A percentile compares a stretch with the other conserved stretches of the same genome.
Evolutionary conservation across 2,329 filamentous ascomycete species (phyloP).

Genomic region (Cladosporium sp.): DNA sequence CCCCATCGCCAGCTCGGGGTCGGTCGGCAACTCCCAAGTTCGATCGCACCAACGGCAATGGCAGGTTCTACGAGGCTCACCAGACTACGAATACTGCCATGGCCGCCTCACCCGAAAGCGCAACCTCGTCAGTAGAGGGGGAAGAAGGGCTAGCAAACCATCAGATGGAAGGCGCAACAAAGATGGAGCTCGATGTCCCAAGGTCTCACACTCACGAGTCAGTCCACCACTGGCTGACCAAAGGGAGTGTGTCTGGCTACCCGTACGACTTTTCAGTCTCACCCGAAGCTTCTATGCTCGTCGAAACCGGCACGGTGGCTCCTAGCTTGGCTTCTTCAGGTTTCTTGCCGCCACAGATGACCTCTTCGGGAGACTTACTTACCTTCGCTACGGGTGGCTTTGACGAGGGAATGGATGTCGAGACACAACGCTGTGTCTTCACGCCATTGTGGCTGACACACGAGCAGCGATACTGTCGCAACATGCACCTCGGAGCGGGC

Average conservation of each 20-base stretch:
- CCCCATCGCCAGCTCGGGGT: background rate
- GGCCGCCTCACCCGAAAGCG: background rate
- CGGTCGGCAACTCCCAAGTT: background rate
- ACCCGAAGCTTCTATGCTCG: conserved; percentile 1
- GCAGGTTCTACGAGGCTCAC: background rate
- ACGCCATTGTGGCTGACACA: conserved; percentile 2
- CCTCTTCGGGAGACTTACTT: background rate
- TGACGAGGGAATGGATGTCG: background rate
- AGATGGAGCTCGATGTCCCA: background rate
- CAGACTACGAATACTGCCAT: background rate
- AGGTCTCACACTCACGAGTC: background rate
- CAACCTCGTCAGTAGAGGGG: background rate
- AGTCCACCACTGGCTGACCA: background rate
- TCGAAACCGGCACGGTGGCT: background rate
- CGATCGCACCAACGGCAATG: conserved; percentile 7
- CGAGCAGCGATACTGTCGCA: conserved; percentile 1
- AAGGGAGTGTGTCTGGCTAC: background rate
- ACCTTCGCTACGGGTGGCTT: background rate
- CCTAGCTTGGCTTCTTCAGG: conserved; percentile 1
- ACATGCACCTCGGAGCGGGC: background rate
- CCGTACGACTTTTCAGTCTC: background rate
- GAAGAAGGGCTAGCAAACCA: conserved; percentile 3
- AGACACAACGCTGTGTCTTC: background rate
- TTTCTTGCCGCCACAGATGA: background rate
- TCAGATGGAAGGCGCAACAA: background rate